Conservation (phyloP, 768 basidiomycete species). For the Mycena kentingensis region DNA sequence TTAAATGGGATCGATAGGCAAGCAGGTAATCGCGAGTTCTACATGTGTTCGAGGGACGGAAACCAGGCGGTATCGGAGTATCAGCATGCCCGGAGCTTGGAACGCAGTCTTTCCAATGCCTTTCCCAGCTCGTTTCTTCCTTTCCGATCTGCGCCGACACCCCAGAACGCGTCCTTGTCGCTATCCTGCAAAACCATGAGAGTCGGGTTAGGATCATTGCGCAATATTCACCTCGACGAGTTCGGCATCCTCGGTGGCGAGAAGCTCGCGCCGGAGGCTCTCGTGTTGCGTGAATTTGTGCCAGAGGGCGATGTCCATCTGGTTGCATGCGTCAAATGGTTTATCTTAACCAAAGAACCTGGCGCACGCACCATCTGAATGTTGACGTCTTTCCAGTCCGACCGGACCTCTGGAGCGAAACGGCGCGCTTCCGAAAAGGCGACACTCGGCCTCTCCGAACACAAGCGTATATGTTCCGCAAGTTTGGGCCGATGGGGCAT, state of each 20-base stretch:
- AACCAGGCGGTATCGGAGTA: slow-evolving; percentile 9
- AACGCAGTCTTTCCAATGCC: slow-evolving; percentile 62
- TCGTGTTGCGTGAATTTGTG: slow-evolving; percentile 74
- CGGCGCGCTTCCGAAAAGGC: slow-evolving; percentile 71
- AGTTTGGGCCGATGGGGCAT: slow-evolving; percentile 58
- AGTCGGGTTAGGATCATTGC: slow-evolving; percentile 4
- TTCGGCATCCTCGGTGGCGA: slow-evolving; percentile 65
- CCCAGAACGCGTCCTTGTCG: slow-evolving; percentile 80
- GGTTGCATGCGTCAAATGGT: slow-evolving; percentile 2
- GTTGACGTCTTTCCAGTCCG: slow-evolving; percentile 71
- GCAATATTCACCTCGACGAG: slow-evolving; percentile 60
- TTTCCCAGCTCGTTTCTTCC: slow-evolving; percentile 79
- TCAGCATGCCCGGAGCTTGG: slow-evolving; percentile 46
- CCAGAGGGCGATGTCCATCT: slow-evolving; percentile 70
- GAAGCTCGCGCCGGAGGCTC: slow-evolving; percentile 57
- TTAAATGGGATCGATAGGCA: slow-evolving; percentile 21
- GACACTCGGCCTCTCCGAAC: slow-evolving; percentile 60
- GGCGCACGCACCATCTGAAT: slow-evolving; percentile 52
- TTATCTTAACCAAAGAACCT: neutral
- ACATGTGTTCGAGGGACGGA: slow-evolving; percentile 20
- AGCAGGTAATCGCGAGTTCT: slow-evolving; percentile 1
- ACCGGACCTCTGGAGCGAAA: slow-evolving; percentile 59
- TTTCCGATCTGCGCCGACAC: slow-evolving; percentile 62
- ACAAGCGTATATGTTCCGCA: slow-evolving; percentile 69
- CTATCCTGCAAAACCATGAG: slow-evolving; percentile 50